Evolutionary conservation across 257 asterid genomes (phyloP).

Genomic region (Nyctanthes arbortristis): DNA sequence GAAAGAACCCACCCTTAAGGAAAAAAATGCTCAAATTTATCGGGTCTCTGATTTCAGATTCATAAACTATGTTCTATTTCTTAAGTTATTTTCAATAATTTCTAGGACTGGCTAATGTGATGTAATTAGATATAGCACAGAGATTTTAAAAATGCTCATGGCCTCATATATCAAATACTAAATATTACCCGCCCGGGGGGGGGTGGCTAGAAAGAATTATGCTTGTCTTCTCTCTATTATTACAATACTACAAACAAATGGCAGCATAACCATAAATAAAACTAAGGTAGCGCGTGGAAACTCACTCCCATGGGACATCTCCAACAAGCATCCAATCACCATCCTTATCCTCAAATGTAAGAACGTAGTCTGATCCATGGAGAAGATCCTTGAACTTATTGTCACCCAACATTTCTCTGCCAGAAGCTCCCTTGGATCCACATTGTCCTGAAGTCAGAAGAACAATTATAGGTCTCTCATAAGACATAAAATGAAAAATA

Average conservation of each 20-base stretch:
- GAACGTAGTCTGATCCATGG: constrained; percentile 66
- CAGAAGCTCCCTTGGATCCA: constrained; percentile 55
- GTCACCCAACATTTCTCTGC: constrained; percentile 53
- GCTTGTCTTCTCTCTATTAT: not conserved
- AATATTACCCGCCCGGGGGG: not conserved
- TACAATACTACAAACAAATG: not conserved
- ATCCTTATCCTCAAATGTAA: constrained; percentile 39
- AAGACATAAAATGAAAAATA: not conserved
- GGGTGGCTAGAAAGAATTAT: not conserved
- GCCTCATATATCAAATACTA: not conserved
- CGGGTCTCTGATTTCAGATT: not conserved
- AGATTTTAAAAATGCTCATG: not conserved
- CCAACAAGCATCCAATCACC: constrained; percentile 44
- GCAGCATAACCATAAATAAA: not conserved
- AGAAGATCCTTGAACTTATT: constrained; percentile 63
- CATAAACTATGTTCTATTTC: not conserved
- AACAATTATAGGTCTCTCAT: not conserved
- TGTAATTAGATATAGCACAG: not conserved
- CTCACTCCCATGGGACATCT: constrained; percentile 45
- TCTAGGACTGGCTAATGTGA: not conserved
- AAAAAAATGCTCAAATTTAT: not conserved
- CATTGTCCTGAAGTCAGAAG: constrained; percentile 51
- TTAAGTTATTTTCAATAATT: not conserved
- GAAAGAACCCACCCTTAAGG: too few relatives aligned
- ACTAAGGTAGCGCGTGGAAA: not conserved